Conservation (phyloP, 2,329 filamentous ascomycete genomes). For the Paraphoma chrysanthemicola region DNA sequence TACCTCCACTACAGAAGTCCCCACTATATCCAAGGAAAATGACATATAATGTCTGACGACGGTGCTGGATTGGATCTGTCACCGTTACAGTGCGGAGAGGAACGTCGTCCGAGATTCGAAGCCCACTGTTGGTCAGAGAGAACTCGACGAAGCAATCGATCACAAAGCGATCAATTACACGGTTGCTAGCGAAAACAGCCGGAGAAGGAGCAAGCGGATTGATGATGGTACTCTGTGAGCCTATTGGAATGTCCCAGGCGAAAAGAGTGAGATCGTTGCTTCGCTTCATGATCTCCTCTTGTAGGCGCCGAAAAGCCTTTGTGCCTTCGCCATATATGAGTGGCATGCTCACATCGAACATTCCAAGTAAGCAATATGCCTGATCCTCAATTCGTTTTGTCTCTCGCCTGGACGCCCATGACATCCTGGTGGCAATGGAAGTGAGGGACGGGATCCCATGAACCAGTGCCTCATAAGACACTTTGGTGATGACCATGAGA, state of each 20-base stretch:
- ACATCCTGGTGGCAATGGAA: constrained; percentile 16
- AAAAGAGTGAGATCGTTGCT: constrained; percentile 11
- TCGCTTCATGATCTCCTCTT: constrained; percentile 11
- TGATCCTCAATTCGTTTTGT: constrained; percentile 25
- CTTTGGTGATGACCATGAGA: constrained; percentile 9
- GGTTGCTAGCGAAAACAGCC: neutral
- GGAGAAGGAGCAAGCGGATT: neutral
- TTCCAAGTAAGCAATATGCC: constrained; percentile 21
- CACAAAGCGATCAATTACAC: neutral
- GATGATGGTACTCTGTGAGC: neutral
- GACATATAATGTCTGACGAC: neutral
- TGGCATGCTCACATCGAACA: constrained; percentile 30
- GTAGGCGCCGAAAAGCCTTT: constrained; percentile 11
- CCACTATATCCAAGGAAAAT: neutral
- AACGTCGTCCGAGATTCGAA: neutral
- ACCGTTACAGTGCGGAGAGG: neutral
- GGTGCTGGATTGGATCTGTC: neutral
- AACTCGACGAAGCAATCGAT: constrained; percentile 5
- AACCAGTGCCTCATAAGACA: neutral
- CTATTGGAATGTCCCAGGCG: too few species aligned
- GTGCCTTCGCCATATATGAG: constrained; percentile 37
- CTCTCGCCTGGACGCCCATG: constrained; percentile 23
- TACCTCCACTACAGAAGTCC: neutral
- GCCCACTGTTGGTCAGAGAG: constrained; percentile 2
- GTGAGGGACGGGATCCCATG: constrained; percentile 6